Percentiles rank a stretch among this genome's conserved stretches.
phyloP scores from a whole-genome alignment of 2,329 filamentous ascomycete species.

The Aureobasidium melanogenum region DNA sequence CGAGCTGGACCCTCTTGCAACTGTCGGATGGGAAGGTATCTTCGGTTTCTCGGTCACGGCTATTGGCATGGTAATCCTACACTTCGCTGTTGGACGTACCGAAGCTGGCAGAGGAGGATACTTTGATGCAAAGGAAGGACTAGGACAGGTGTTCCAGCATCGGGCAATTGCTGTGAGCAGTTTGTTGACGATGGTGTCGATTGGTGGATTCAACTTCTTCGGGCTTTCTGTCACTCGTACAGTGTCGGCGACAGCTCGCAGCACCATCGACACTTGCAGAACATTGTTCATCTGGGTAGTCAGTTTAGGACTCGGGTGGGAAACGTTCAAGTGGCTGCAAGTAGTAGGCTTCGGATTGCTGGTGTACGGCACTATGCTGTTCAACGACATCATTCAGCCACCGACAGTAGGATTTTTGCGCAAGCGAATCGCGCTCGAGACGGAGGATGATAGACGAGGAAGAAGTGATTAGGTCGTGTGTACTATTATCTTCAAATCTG shows the following conservation, averaged over 20 bases:
- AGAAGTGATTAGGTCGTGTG: background rate
- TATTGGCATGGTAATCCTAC: slow-evolving; percentile 68
- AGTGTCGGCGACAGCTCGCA: slow-evolving; percentile 86
- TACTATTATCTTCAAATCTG: background rate
- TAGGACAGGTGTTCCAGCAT: slow-evolving; percentile 68
- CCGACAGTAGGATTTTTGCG: slow-evolving; percentile 3
- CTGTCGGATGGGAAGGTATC: slow-evolving; percentile 92
- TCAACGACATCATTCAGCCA: slow-evolving; percentile 56
- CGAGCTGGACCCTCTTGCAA: slow-evolving; percentile 73
- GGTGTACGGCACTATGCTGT: slow-evolving; percentile 93
- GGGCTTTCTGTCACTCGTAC: slow-evolving; percentile 83
- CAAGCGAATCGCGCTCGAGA: slow-evolving; percentile 3
- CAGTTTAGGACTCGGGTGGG: slow-evolving; percentile 87
- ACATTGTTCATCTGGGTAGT: slow-evolving; percentile 98
- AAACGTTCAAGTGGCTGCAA: slow-evolving; percentile 95
- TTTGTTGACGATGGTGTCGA: slow-evolving; percentile 91
- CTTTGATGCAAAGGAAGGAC: slow-evolving; percentile 83
- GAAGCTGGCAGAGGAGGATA: slow-evolving; percentile 67
- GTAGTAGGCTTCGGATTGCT: slow-evolving; percentile 79
- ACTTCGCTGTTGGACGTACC: slow-evolving; percentile 67
- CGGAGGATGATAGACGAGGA: background rate
- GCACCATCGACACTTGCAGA: slow-evolving; percentile 93
- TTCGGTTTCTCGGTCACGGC: slow-evolving; percentile 81
- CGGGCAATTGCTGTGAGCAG: slow-evolving; percentile 65
- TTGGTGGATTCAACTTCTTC: slow-evolving; percentile 98